Conservation (phyloP, 257 asterid genomes). For the Jacaranda copaia region DNA sequence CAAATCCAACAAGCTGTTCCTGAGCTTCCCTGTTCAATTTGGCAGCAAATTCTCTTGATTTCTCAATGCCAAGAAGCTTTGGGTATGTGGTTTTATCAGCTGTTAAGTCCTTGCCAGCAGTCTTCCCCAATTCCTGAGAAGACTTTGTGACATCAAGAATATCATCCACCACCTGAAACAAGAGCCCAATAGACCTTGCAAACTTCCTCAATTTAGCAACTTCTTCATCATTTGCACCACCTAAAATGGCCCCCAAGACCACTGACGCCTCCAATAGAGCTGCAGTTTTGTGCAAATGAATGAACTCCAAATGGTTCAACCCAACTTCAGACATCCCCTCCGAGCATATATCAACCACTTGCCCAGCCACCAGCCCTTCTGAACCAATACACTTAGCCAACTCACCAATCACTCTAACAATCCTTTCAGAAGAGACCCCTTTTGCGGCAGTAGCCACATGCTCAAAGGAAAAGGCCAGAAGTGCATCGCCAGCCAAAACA, state of each 20-base stretch:
- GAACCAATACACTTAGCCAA: slow-evolving; percentile 50
- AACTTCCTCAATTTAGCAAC: slow-evolving; percentile 48
- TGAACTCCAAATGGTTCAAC: slow-evolving; percentile 50
- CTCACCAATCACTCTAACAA: slow-evolving; percentile 44
- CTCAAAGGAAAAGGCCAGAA: slow-evolving; percentile 51
- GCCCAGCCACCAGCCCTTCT: slow-evolving; percentile 61
- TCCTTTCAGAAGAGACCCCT: slow-evolving; percentile 39
- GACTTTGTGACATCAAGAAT: slow-evolving; percentile 51
- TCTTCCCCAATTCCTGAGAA: slow-evolving; percentile 49
- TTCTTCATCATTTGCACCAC: slow-evolving; percentile 46
- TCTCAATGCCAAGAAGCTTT: slow-evolving; percentile 49
- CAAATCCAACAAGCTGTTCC: slow-evolving; percentile 45
- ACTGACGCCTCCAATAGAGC: slow-evolving; percentile 54
- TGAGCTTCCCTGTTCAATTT: slow-evolving; percentile 48
- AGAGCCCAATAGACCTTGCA: slow-evolving; percentile 48
- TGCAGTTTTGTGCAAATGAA: slow-evolving; percentile 54
- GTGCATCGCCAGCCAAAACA: slow-evolving; percentile 57
- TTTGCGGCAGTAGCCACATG: slow-evolving; percentile 46
- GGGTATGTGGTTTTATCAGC: slow-evolving; percentile 58
- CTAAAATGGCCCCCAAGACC: slow-evolving; percentile 54
- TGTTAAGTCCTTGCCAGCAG: slow-evolving; percentile 53
- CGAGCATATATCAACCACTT: slow-evolving; percentile 54
- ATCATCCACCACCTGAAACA: slow-evolving; percentile 53
- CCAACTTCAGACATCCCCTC: slow-evolving; percentile 53
- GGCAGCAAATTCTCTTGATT: slow-evolving; percentile 49